Conservation (phyloP, 176 grass and related monocot genomes). For the Pharus latifolius region DNA sequence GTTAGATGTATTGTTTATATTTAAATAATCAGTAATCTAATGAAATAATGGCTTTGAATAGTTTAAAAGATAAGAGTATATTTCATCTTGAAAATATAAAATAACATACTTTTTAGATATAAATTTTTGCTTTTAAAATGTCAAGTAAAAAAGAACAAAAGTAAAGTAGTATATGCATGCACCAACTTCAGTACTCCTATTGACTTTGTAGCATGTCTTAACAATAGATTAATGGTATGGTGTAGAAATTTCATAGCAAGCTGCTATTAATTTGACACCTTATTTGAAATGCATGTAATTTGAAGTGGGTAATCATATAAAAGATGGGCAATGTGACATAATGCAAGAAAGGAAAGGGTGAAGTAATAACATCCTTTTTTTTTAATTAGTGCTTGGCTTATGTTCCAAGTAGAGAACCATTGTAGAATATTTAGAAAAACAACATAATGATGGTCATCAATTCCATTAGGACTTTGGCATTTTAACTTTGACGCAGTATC, state of each 20-base stretch:
- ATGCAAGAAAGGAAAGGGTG: neutral
- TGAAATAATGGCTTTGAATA: no score
- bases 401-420: slow-evolving; percentile 6
- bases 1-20: no score
- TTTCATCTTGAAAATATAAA: no score
- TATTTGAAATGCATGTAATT: neutral
- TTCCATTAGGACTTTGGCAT: neutral
- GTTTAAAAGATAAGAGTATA: no score
- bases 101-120: no score
- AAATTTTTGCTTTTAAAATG: no score
- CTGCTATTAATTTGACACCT: neutral
- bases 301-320: neutral
- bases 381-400: slow-evolving; percentile 10
- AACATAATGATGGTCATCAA: neutral
- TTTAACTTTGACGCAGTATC: slow-evolving; percentile 3
- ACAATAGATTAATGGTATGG: neutral
- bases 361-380: neutral
- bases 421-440: neutral
- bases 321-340: slow-evolving; percentile 14
- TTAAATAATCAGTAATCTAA: no score
- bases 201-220: neutral
- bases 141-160: no score
- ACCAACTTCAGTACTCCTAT: neutral
- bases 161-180: no score
- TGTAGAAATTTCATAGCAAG: neutral